phyloP scores from a whole-genome alignment of 768 basidiomycete species.

The Boletus huronensis region DNA sequence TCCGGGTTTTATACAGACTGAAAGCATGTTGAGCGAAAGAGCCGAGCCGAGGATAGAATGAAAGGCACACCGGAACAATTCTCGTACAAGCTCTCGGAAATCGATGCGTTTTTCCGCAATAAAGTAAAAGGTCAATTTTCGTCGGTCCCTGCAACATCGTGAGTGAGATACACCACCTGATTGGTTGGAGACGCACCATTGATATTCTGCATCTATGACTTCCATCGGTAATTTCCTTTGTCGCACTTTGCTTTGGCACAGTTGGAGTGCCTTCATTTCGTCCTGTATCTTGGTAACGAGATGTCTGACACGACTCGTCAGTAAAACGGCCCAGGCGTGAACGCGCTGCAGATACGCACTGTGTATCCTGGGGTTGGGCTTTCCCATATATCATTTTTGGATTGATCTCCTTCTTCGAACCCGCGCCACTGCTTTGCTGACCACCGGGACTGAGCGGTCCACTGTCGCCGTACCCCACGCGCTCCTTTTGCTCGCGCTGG shows the following conservation, averaged over 20 bases:
- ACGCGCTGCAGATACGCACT: slow-evolving; percentile 41
- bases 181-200: slow-evolving; percentile 61
- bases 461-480: slow-evolving; percentile 39
- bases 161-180: neutral
- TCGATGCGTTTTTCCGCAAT: slow-evolving; percentile 93
- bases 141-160: slow-evolving; percentile 71
- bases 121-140: slow-evolving; percentile 98
- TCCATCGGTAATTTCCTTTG: slow-evolving; percentile 98
- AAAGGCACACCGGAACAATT: slow-evolving; percentile 72
- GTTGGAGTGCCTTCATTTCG: slow-evolving; percentile 85
- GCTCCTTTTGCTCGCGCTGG: slow-evolving; percentile 75
- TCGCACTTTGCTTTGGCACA: slow-evolving; percentile 88
- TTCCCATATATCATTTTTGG: slow-evolving; percentile 96
- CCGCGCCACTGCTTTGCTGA: slow-evolving; percentile 25
- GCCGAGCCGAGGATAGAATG: neutral
- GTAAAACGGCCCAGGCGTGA: neutral
- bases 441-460: slow-evolving; percentile 51
- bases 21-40: neutral
- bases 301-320: slow-evolving; percentile 42
- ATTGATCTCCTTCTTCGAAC: slow-evolving; percentile 85
- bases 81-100: slow-evolving; percentile 93
- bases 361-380: slow-evolving; percentile 76
- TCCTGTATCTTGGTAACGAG: slow-evolving; percentile 83
- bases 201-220: slow-evolving; percentile 97
- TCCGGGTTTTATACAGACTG: slow-evolving; percentile 89